Evolutionary conservation across 495 filamentous ascomycete genomes (phyloP).

Genomic region (Penicillium waksmanii): DNA sequence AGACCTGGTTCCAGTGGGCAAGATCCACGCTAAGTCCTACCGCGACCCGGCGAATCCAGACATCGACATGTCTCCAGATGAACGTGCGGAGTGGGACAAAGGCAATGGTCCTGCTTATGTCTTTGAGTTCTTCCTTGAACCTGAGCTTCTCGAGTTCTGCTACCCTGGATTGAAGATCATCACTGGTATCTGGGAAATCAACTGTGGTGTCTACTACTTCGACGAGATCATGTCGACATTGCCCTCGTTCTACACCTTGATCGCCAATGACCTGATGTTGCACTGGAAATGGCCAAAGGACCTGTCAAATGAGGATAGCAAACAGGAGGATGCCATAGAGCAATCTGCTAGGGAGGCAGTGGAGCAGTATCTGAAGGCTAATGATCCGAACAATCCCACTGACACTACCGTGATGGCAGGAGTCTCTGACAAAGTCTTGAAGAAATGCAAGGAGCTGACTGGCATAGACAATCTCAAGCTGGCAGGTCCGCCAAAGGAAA

Average conservation of each 20-base stretch:
- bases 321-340: neutral
- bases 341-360: neutral
- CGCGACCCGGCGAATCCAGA: constrained; percentile 39
- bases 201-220: constrained; percentile 63
- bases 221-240: constrained; percentile 59
- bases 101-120: constrained; percentile 31
- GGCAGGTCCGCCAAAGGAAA: neutral
- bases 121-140: constrained; percentile 71
- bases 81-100: constrained; percentile 35
- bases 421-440: neutral
- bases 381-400: neutral
- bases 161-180: constrained; percentile 79
- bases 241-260: constrained; percentile 60
- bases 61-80: constrained; percentile 49
- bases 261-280: constrained; percentile 75
- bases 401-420: neutral
- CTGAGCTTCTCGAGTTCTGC: constrained; percentile 60
- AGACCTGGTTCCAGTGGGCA: constrained; percentile 48
- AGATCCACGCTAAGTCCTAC: constrained; percentile 47
- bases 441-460: neutral
- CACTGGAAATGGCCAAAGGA: constrained; percentile 51
- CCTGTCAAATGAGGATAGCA: neutral
- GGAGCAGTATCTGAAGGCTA: neutral
- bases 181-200: constrained; percentile 63
- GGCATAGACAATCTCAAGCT: neutral